phyloP scores from a whole-genome alignment of 805 yeast genomes.

The Debaryomyces tyrocola region DNA sequence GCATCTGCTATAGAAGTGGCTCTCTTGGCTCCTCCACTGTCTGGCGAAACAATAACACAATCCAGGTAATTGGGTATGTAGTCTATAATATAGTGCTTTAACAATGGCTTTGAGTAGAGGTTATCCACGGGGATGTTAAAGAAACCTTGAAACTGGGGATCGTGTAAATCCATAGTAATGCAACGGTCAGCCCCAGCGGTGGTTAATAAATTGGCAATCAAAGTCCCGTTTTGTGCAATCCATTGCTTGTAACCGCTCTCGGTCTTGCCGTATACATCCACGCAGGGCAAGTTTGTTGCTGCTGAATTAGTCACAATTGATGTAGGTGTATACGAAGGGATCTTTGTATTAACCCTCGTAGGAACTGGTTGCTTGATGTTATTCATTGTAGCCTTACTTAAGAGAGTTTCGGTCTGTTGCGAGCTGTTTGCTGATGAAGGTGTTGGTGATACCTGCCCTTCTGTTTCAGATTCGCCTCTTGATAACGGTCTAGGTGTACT shows the following conservation, averaged over 20 bases:
- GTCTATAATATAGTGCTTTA: constrained; percentile 80
- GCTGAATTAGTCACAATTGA: constrained; percentile 34
- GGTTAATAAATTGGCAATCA: constrained; percentile 82
- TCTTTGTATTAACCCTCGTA: constrained; percentile 7
- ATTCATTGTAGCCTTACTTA: constrained; percentile 10
- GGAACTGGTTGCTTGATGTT: constrained; percentile 6
- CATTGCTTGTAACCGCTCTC: constrained; percentile 84
- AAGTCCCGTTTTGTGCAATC: constrained; percentile 94
- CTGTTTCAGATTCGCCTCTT: constrained; percentile 16
- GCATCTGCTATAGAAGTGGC: constrained; percentile 94
- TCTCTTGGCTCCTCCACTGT: constrained; percentile 98
- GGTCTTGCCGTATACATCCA: constrained; percentile 39
- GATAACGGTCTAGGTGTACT: constrained; percentile 48
- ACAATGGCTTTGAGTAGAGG: constrained; percentile 80
- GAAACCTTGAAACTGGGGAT: constrained; percentile 97
- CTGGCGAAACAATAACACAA: constrained; percentile 94
- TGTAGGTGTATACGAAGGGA: constrained; percentile 15
- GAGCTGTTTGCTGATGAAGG: constrained; percentile 11
- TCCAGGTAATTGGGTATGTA: constrained; percentile 77
- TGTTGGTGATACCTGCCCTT: constrained; percentile 3
- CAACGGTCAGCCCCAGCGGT: constrained; percentile 96
- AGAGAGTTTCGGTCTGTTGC: constrained; percentile 3
- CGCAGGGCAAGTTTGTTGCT: constrained; percentile 29
- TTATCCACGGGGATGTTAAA: constrained; percentile 97
- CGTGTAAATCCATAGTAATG: constrained; percentile 97